Evolutionary conservation across 2,329 filamentous ascomycete genomes (phyloP), one percentile per base, ranked within the genome.

Genomic region (Microcyclospora tardicrescens): DNA sequence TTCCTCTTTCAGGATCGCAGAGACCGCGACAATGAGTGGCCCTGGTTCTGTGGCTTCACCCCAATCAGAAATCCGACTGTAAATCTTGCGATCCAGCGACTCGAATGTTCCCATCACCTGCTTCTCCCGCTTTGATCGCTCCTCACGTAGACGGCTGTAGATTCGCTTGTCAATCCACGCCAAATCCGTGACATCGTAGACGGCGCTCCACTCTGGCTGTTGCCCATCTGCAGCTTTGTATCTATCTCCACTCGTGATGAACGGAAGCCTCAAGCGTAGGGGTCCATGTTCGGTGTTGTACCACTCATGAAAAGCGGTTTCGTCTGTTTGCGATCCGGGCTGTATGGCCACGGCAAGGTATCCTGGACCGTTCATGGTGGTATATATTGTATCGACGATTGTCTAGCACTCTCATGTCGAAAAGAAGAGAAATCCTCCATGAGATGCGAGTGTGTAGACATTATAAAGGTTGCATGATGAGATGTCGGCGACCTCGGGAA

Each of bases 221-320:
- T 65, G 56, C 37, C 66, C 60, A 57, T 89, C 82, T 12, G 65
- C 72, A 8, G 82, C 80, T 16, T 69, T 72, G 63, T 86, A 93
- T 33, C 85, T 79, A 50, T 91, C 79, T 42, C 85, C 85, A 58
- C 84, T 91, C 49, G 64, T 58, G 56, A 87, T 77, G 51, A 81
- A 77, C 3, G 82, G 75, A 11, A 93, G 65, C 35, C 84, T 79
- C 6, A 93, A 72, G 35, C 85, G 80, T 12, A 78, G 75, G 13
- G 85, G 85, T 38, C 85, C 85, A 63, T 93, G 85, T 65, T 93
- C 85, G 61, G 86, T 91, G 66, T 93, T 87, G 67, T 93, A 93
- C 83, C 84, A 89, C 58, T 93, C 84, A 61, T 93, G 81, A 63
- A 93, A 93, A 53, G 83, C 76, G 45, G 74, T 68, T 35, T 71